A percentile compares a stretch with the other conserved stretches of the same genome.
phyloP scores from a whole-genome alignment of 345 rosid genomes.

The Turnera subulata region DNA sequence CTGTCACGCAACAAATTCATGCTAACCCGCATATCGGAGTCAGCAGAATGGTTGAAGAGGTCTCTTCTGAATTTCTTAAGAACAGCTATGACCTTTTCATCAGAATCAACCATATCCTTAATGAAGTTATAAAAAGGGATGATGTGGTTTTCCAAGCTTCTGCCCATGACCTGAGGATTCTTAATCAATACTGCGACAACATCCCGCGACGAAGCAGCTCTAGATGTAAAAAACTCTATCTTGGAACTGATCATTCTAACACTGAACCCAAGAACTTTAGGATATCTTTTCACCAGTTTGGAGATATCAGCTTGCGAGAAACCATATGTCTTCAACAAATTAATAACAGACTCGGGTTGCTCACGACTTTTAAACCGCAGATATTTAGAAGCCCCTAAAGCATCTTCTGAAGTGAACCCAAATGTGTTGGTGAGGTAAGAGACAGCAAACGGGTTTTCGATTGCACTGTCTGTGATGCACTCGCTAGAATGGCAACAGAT shows the following conservation, averaged over 20 bases:
- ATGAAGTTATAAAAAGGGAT: constrained; percentile 13
- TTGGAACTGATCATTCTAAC: constrained; percentile 29
- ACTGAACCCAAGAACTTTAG: constrained; percentile 1
- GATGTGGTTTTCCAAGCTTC: constrained; percentile 13
- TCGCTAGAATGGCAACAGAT: too few relatives aligned
- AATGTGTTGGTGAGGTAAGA: constrained; percentile 33
- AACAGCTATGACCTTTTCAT: not conserved
- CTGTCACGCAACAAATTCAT: constrained; percentile 11
- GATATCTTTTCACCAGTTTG: constrained; percentile 3
- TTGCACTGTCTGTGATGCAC: constrained; percentile 2
- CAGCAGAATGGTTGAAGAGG: not conserved
- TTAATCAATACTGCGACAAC: not conserved
- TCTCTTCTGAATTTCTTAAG: not conserved
- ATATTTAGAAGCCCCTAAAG: constrained; percentile 13
- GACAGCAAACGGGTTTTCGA: constrained; percentile 18
- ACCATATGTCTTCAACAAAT: constrained; percentile 18
- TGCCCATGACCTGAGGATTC: not conserved
- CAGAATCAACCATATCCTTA: constrained; percentile 1
- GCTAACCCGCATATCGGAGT: not conserved
- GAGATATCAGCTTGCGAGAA: constrained; percentile 28
- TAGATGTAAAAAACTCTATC: constrained; percentile 19
- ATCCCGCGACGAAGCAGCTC: constrained; percentile 11
- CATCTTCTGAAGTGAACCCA: constrained; percentile 33
- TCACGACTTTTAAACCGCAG: constrained; percentile 19
- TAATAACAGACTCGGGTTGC: constrained; percentile 19